Percentiles rank a stretch among this genome's conserved stretches.
phyloP scores from a whole-genome alignment of 305 asterid genomes.

The Andrographis paniculata region DNA sequence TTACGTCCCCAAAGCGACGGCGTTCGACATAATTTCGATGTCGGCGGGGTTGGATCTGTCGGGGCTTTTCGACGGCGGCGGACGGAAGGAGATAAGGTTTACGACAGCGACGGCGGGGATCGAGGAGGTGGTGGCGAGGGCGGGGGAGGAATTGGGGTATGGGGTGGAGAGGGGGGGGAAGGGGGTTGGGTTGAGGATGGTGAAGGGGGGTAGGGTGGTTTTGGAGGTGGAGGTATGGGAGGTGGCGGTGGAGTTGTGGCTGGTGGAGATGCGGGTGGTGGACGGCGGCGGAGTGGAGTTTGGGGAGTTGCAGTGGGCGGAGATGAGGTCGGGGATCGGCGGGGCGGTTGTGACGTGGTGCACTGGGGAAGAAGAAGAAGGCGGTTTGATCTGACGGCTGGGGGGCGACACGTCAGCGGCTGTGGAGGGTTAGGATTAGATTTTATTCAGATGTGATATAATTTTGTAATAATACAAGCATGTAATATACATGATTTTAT shows the following conservation, averaged over 20 bases:
- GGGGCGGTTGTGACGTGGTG: slow-evolving; percentile 47
- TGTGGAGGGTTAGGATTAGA: too few relatives aligned
- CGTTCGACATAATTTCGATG: slow-evolving; percentile 75
- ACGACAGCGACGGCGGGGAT: slow-evolving; percentile 29
- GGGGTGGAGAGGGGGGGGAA: slow-evolving; percentile 37
- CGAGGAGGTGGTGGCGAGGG: slow-evolving; percentile 41
- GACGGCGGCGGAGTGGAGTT: slow-evolving; percentile 36
- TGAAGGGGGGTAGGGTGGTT: slow-evolving; percentile 41
- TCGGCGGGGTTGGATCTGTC: slow-evolving; percentile 71
- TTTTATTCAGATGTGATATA: too few relatives aligned
- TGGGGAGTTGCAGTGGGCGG: slow-evolving; percentile 58
- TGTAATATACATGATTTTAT: too few relatives aligned
- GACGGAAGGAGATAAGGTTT: slow-evolving; percentile 51
- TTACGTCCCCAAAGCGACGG: slow-evolving; percentile 33
- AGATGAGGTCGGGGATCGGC: slow-evolving; percentile 39
- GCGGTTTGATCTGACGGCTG: too few relatives aligned
- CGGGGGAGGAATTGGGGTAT: slow-evolving; percentile 47
- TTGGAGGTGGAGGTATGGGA: slow-evolving; percentile 44
- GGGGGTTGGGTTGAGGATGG: slow-evolving; percentile 43
- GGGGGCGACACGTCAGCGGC: too few relatives aligned
- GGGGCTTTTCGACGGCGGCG: slow-evolving; percentile 42
- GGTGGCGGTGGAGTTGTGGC: slow-evolving; percentile 39
- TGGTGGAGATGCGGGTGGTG: slow-evolving; percentile 60
- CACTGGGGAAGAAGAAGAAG: slow-evolving; percentile 17
- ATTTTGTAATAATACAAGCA: too few relatives aligned